Evolutionary conservation across 2,329 filamentous ascomycete genomes (phyloP), one percentile per base, ranked within the genome.

Genomic region (Xylaria sp.): DNA sequence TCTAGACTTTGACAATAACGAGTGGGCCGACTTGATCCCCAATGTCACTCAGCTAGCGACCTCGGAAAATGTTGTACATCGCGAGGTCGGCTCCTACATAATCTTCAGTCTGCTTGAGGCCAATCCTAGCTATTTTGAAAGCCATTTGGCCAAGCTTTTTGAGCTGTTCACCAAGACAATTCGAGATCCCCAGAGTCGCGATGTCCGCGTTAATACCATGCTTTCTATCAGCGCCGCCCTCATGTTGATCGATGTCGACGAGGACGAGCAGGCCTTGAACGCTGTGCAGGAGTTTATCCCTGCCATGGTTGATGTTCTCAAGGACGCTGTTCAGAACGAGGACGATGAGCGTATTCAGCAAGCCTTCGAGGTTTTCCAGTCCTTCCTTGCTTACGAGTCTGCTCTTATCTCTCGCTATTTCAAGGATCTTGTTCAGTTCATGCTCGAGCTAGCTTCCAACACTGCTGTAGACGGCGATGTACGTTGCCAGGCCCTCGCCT

Each of bases 331-430:
- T 67, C 88, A 93, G 75, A 87, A 88, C 66, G 88, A 88, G 66
- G 92, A 97, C 75, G 94, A 97, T 75, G 94, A 97, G 78, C 91
- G 92, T 79, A 90, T 92, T 74, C 93, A 95, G 85, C 90, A 95
- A 78, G 89, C 93, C 31, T 99, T 98, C 75, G 96, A 98, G 79
- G 94, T 97, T 73, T 97, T 98, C 88, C 96, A 98, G 84, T 96
- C 93, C 59, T 90, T 97, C 76, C 88, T 99, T 63, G 92, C 92
- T 72, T 97, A 93, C 80, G 95, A 97, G 79, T 92, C 93, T 36
- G 88, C 93, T 56, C 88, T 98, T 59, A 85, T 98, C 61, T 92
- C 91, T 73, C 86, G 88, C 64, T 94, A 97, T 83, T 93, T 99
- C 77, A 93, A 91, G 79, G 93, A 97, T 76, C 87, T 99, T 9